Conservation (phyloP, 2,329 filamentous ascomycete species). For the Xylaria sp. region DNA sequence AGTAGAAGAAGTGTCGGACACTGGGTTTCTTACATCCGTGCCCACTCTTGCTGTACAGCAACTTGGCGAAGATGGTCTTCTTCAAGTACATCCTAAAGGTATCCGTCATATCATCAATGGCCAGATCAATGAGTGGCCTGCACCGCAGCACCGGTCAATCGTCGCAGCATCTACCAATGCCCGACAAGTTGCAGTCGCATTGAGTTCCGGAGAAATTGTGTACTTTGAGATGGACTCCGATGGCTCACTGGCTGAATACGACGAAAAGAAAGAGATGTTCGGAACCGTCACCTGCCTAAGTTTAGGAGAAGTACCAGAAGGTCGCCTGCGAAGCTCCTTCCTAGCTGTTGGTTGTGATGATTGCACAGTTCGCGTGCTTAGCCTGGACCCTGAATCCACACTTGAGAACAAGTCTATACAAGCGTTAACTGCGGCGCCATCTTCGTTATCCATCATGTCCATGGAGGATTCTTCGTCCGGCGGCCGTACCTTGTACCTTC, state of each 20-base stretch:
- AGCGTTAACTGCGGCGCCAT: constrained; percentile 89
- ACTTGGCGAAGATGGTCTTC: constrained; percentile 88
- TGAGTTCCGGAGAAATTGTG: constrained; percentile 95
- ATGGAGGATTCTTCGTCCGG: constrained; percentile 95
- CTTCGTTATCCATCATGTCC: constrained; percentile 87
- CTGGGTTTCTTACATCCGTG: constrained; percentile 88
- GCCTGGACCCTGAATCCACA: constrained; percentile 87
- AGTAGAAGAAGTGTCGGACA: constrained; percentile 94
- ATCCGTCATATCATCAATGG: constrained; percentile 87
- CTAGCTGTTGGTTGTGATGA: constrained; percentile 97
- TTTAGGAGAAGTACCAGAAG: constrained; percentile 90
- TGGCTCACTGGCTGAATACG: constrained; percentile 89
- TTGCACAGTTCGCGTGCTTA: constrained; percentile 91
- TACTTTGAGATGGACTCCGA: constrained; percentile 98
- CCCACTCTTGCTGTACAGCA: constrained; percentile 93
- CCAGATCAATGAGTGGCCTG: constrained; percentile 90
- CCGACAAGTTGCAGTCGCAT: constrained; percentile 88
- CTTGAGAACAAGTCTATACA: constrained; percentile 95
- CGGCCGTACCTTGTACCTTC: constrained; percentile 88
- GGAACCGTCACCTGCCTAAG: constrained; percentile 96
- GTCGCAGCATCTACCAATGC: constrained; percentile 94
- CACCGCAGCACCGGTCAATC: constrained; percentile 92
- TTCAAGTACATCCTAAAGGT: constrained; percentile 96
- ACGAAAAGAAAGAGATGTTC: constrained; percentile 94
- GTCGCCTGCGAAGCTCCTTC: constrained; percentile 88